Evolutionary conservation across 1,284 basidiomycete species (phyloP), one percentile per base, ranked within the genome.

Genomic region (Tilletia indica): DNA sequence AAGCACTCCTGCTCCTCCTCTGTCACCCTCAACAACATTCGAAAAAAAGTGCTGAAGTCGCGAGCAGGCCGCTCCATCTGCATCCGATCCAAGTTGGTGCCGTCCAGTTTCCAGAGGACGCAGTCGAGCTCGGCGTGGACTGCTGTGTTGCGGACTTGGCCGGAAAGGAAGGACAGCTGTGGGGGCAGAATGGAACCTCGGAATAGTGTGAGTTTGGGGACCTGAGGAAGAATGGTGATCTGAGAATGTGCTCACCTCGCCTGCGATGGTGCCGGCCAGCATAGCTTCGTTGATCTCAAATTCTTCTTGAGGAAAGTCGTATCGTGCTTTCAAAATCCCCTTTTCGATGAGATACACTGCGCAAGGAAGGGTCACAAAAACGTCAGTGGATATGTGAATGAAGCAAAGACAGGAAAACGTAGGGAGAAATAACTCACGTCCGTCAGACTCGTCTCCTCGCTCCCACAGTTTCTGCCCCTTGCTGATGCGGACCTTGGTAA

Each of bases 401-500:
- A 36, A 9, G 49, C 38, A 51, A 39, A 42, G 36, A 68, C 2
- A 31, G 12, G 25, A 39, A 31, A 11, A 19, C 16, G 45, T 6
- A n/a, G 49, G 39, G 2, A 36, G 66, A 36, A 39, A n/a, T 2
- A 8, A 34, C 51, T 68, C 58, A 61, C 80, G 45, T 19, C 92
- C 93, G 81, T 96, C 92, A 0, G 94, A 88, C 0, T 84, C 80
- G 61, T 94, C 92, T 31, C 88, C 90, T 71, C 91, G 90, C 6
- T 85, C 86, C 92, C 92, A 97, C 0, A 97, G 86, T 0, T 90
- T 86, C 45, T 87, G 85, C 0, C 90, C 67, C 67, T 68, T 36
- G 14, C 36, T 38, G 45, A 68, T n/a, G 25, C 4, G 47, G 14
- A 68, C 47, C 45, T 38, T 48, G 11, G 34, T 54, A 16, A 68